Evolutionary conservation across 768 basidiomycete genomes (phyloP), one percentile per base, ranked within the genome.

Genomic region (Leccinellum rugosiceps): DNA sequence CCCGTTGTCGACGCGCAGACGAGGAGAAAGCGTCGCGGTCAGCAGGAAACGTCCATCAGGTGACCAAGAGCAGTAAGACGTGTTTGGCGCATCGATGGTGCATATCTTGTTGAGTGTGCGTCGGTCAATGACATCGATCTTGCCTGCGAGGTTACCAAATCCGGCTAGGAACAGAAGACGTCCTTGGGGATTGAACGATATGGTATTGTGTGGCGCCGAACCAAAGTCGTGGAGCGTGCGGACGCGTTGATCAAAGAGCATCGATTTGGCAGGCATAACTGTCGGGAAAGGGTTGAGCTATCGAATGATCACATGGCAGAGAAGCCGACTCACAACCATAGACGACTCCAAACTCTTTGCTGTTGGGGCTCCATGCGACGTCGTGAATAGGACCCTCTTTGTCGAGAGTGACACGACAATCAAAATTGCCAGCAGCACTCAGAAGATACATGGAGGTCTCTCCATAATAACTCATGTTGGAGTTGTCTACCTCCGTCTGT

Each of bases 351-450:
- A 99, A 99, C 74, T 99, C 97, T 73, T 95, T 93, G 51, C 92
- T 93, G 65, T 93, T 94, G 8, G 97, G 94, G 62, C 87, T 94
- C 97, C 97, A 99, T 15, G 84, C 75, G 59, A 96, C 97, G 70
- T 98, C 97, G 66, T 97, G 94, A 60, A 99, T 93, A 1, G 94
- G 94, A 1, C 97, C 97, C 59, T 98, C 96, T 77, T 97, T 98
- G 75, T 97, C 94, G 64, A 92, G 76, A 1, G 80, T 76, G 26
- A 98, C 90, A 28, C 93, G 81, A 68, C 92, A 93, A 69, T 98
- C 95, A 65, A 94, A 98, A 64, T 93, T 91, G 15, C 96, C 95
- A 9, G 92, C 88, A 17, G 94, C 86, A 61, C 88, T 94, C 60
- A 98, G 83, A 14, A 98, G 81, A 75, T 96, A 98, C 67, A 99